These are phyloP conservation scores for Saururus chinensis DNA, from an alignment of 164 flowering plant genomes.

Conservation along the genomic window DNA sequence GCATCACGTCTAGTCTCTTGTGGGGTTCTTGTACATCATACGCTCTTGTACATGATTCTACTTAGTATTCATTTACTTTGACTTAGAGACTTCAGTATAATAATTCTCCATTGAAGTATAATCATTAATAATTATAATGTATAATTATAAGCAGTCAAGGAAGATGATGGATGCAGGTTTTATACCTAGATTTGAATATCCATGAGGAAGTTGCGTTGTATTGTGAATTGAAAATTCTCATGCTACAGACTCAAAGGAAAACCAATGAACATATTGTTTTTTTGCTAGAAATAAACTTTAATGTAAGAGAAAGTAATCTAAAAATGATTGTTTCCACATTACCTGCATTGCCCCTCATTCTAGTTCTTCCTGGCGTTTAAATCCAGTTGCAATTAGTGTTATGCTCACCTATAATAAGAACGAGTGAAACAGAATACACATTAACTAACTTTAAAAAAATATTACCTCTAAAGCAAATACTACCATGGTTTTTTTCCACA, in stretches of 20 bases:
- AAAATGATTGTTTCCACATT: background rate
- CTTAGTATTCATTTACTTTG: no score
- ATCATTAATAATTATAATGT: no score
- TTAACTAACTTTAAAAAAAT: background rate
- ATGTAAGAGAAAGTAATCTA: background rate
- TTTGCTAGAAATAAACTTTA: no score
- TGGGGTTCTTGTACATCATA: no score
- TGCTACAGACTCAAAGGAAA: background rate
- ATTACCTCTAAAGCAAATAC: no score
- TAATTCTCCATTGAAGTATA: no score
- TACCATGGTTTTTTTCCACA: no score
- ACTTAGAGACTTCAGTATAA: no score
- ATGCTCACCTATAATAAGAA: constrained; percentile 52
- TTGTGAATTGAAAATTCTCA: constrained; percentile 1
- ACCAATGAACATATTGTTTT: no score
- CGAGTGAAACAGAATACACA: background rate
- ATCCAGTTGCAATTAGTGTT: constrained; percentile 85
- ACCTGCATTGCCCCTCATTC: constrained; percentile 73
- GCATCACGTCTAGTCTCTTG: no score
- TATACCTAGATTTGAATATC: constrained; percentile 35
- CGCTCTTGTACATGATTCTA: no score
- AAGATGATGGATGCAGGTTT: constrained; percentile 44
- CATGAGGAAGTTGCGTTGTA: constrained; percentile 38
- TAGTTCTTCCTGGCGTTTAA: constrained; percentile 82
- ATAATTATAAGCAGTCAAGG: no score